phyloP scores from a whole-genome alignment of 2,329 filamentous ascomycete species.

The Aspergillus phoenicis region DNA sequence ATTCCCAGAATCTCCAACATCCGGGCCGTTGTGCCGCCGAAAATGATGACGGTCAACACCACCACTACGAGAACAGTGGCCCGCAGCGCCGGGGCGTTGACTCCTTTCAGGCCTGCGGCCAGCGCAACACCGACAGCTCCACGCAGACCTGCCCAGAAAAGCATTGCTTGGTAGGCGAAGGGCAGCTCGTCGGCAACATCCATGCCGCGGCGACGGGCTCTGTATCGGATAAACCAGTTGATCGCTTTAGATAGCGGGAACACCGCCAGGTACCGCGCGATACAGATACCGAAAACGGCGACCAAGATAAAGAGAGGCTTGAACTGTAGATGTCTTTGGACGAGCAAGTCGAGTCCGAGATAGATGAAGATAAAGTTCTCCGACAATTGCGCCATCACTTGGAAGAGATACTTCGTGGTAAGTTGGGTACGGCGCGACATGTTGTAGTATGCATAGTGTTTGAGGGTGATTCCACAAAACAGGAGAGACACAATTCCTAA shows the following conservation, averaged over 20 bases:
- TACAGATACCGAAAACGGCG: slow-evolving; percentile 86
- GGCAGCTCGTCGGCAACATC: slow-evolving; percentile 86
- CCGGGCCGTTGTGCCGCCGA: slow-evolving; percentile 92
- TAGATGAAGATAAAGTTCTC: slow-evolving; percentile 99
- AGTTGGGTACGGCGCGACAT: slow-evolving; percentile 98
- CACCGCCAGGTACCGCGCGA: slow-evolving; percentile 88
- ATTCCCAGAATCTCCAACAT: slow-evolving; percentile 99
- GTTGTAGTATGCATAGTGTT: slow-evolving; percentile 99
- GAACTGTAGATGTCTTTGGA: slow-evolving; percentile 82
- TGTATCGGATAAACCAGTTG: slow-evolving; percentile 89
- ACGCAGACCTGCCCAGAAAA: slow-evolving; percentile 97
- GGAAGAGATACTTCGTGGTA: slow-evolving; percentile 96
- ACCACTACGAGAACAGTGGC: slow-evolving; percentile 98
- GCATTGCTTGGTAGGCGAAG: slow-evolving; percentile 96
- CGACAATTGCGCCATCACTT: slow-evolving; percentile 88
- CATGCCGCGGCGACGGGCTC: slow-evolving; percentile 72
- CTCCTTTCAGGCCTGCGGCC: slow-evolving; percentile 81
- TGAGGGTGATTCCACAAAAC: slow-evolving; percentile 97
- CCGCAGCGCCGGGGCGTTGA: slow-evolving; percentile 78
- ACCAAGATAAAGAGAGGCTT: slow-evolving; percentile 95
- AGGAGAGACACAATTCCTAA: slow-evolving; percentile 92
- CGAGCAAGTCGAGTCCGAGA: slow-evolving; percentile 90
- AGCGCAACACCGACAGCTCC: slow-evolving; percentile 95
- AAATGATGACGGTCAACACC: slow-evolving; percentile 97
- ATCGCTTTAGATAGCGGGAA: slow-evolving; percentile 88